Evolutionary conservation across 2,329 filamentous ascomycete species (phyloP).

Genomic region (Arachnomyces sp.): DNA sequence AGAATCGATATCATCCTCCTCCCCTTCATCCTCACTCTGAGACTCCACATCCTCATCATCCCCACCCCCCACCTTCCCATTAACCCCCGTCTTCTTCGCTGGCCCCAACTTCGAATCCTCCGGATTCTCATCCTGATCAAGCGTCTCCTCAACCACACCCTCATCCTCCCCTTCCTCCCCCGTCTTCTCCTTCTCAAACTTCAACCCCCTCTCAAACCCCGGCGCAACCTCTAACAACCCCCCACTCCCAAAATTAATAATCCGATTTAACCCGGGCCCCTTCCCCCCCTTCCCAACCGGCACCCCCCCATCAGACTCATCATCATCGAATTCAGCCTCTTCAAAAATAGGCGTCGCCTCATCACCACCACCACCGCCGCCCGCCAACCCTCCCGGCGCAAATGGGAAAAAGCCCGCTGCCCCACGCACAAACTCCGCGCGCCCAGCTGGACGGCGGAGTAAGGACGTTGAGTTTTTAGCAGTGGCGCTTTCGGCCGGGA

Average conservation of each 20-base stretch:
- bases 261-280: constrained; percentile 58
- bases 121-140: constrained; percentile 39
- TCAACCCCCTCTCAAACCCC: constrained; percentile 69
- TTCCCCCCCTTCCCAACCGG: no score
- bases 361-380: no score
- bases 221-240: constrained; percentile 75
- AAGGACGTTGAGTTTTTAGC: constrained; percentile 94
- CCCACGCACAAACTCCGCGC: constrained; percentile 85
- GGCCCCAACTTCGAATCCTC: constrained; percentile 10
- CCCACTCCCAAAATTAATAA: constrained; percentile 77
- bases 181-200: constrained; percentile 55
- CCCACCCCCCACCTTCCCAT: constrained; percentile 18
- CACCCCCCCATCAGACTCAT: constrained; percentile 31
- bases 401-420: constrained; percentile 93
- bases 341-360: constrained; percentile 78
- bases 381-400: constrained; percentile 79
- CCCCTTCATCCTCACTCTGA: constrained; percentile 25
- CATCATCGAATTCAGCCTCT: constrained; percentile 51
- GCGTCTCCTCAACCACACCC: constrained; percentile 59
- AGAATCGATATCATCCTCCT: constrained; percentile 63
- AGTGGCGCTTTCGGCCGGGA: constrained; percentile 78
- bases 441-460: constrained; percentile 71
- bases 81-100: constrained; percentile 19
- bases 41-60: constrained; percentile 37
- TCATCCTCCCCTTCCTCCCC: constrained; percentile 53